These are phyloP conservation scores for Boletus austroedulis DNA, from an alignment of 1,284 basidiomycete genomes.

Conservation along the genomic window DNA sequence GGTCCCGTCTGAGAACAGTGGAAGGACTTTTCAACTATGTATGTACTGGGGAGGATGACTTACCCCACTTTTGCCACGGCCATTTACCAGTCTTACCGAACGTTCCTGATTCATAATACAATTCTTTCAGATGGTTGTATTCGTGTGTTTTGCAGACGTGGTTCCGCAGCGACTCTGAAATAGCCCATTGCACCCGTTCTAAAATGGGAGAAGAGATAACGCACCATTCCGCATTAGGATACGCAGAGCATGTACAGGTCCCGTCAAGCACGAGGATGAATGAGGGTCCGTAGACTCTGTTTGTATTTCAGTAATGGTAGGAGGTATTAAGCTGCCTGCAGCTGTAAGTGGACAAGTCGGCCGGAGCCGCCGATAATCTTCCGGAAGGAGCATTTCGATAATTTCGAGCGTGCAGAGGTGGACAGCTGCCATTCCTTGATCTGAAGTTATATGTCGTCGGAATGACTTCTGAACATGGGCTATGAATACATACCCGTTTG, in stretches of 20 bases:
- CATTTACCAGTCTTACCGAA: slow-evolving; percentile 17
- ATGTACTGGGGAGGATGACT: neutral
- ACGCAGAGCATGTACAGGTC: slow-evolving; percentile 23
- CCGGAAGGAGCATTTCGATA: slow-evolving; percentile 21
- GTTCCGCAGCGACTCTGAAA: slow-evolving; percentile 14
- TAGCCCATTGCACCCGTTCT: neutral
- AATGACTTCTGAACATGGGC: neutral
- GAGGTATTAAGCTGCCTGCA: too few relatives aligned
- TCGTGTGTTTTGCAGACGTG: neutral
- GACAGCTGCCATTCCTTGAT: slow-evolving; percentile 17
- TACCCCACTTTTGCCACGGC: slow-evolving; percentile 18
- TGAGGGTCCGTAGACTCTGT: neutral
- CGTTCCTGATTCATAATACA: slow-evolving; percentile 11
- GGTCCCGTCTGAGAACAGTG: slow-evolving; percentile 19
- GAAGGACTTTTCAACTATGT: neutral
- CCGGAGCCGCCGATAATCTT: slow-evolving; percentile 2
- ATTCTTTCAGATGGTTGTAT: slow-evolving; percentile 21
- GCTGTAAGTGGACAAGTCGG: too few relatives aligned
- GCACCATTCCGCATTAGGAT: slow-evolving; percentile 16
- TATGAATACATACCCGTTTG: too few relatives aligned
- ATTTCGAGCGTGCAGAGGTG: slow-evolving; percentile 5
- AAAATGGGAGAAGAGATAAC: neutral
- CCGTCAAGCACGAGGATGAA: too few relatives aligned
- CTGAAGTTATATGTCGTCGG: slow-evolving; percentile 9
- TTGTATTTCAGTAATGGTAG: neutral